Base-by-base conservation (phyloP, 768 basidiomycete species). In the Artomyces pyxidatus region DNA sequence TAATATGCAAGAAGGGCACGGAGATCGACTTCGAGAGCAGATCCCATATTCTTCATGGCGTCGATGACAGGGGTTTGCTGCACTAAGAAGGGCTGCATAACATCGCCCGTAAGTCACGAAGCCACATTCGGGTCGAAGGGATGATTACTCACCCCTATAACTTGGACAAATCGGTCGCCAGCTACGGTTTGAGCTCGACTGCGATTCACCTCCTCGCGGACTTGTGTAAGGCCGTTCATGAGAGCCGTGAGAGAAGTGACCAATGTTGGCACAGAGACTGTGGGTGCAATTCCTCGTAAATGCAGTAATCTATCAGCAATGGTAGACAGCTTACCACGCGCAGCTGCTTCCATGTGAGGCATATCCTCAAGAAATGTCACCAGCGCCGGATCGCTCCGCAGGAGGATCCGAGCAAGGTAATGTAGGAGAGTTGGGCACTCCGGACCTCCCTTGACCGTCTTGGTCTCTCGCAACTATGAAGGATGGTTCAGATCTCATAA, bases 401-500 rank as follows among this genome's bases (percentile, higher is more conserved):
- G 58, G 14, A 95, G 71, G 6, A 87, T 74, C 41, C 77, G 75
- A 11, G 88, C 89, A n/a, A 95, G 63, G 61, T 91, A 95, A 63
- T 95, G 93, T 11, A 96, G 71, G n/a, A 97, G 69, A 0, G 91
- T 95, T 0, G 92, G 90, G 55, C 89, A 94, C 6, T 79, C 79
- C 0, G 77, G 42, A 0, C 77, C 76, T 0, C 76, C 77, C 49
- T 78, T 83, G 0, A 76, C 79, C 0, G 88, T 87, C 65, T 79
- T 88, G 7, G 84, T 92, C 56, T 93, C 90, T 60, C 80, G 84
- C 67, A 92, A 66, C 92, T 95, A 53, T 27, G 19, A 41, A 11
- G 28, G 3, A 16, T 28, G 7, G 29, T 30, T 19, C 19, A 52
- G 17, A 19, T n/a, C n/a, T n/a, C 39, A 4, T n/a, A 28, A 2